Conservation (phyloP, 441 rosid species). For the Daphne laureola region DNA sequence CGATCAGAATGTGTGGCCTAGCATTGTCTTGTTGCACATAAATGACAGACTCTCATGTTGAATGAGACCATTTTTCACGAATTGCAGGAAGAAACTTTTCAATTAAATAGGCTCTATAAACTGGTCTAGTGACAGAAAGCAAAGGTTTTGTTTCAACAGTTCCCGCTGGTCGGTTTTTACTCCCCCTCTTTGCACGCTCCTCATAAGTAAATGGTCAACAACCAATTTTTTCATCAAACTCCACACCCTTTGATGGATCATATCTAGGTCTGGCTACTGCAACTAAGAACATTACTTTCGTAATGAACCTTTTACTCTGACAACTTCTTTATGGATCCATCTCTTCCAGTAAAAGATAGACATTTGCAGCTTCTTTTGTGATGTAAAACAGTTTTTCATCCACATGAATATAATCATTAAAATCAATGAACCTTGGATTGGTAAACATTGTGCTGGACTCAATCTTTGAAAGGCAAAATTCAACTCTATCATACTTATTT, state of each 20-base stretch:
- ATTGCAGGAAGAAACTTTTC: background rate
- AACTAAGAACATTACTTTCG: conserved; percentile 3
- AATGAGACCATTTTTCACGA: background rate
- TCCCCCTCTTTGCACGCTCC: background rate
- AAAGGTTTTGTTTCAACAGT: background rate
- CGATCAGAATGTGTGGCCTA: background rate
- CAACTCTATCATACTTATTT: too few species aligned
- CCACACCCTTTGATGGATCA: background rate
- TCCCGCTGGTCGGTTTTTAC: background rate
- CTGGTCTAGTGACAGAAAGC: background rate
- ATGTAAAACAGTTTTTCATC: conserved; percentile 12
- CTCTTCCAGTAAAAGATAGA: background rate
- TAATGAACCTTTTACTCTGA: conserved; percentile 2
- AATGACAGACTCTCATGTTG: background rate
- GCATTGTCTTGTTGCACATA: conserved; percentile 10
- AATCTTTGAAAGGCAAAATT: too few species aligned
- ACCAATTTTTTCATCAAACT: background rate
- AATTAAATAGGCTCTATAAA: background rate
- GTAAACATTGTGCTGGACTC: too few species aligned
- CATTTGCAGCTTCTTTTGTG: background rate
- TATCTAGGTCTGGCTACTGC: conserved; percentile 3
- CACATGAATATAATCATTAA: conserved; percentile 1
- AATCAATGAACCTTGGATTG: too few species aligned
- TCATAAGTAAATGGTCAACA: background rate
- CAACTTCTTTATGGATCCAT: background rate